These are phyloP conservation scores for Penicillium macrosclerotiorum DNA, from an alignment of 495 filamentous ascomycete species.

Conservation along the genomic window DNA sequence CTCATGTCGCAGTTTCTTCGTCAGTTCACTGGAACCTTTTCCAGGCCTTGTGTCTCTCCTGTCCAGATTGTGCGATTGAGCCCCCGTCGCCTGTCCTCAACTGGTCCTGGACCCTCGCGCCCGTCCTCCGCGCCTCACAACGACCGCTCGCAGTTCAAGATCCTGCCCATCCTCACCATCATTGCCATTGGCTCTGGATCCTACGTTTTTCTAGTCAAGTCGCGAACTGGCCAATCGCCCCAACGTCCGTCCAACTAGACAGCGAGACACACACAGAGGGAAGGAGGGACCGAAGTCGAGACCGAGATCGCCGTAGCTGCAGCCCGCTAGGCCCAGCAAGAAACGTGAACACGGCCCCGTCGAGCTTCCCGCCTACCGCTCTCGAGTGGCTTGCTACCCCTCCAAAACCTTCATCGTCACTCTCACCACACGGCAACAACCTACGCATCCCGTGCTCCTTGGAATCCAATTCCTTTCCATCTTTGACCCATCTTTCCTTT, in stretches of 20 bases:
- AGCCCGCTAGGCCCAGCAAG: too few relatives aligned
- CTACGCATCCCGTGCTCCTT: too few relatives aligned
- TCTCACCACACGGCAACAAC: too few relatives aligned
- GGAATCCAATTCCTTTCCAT: too few relatives aligned
- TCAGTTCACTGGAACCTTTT: slow-evolving; percentile 15
- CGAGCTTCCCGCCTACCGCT: too few relatives aligned
- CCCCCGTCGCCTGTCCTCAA: slow-evolving; percentile 24
- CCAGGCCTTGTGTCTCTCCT: slow-evolving; percentile 10
- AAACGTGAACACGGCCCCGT: too few relatives aligned
- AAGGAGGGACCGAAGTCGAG: slow-evolving; percentile 9
- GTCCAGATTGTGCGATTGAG: slow-evolving; percentile 8
- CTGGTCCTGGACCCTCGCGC: slow-evolving; percentile 14
- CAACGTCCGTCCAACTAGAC: slow-evolving; percentile 14
- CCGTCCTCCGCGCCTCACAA: slow-evolving; percentile 27
- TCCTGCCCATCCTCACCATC: slow-evolving; percentile 65
- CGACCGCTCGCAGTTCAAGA: slow-evolving; percentile 52
- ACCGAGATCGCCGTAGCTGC: too few relatives aligned
- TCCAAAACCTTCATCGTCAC: too few relatives aligned
- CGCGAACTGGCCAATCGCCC: slow-evolving; percentile 42
- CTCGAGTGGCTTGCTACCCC: too few relatives aligned
- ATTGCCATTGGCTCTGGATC: slow-evolving; percentile 55
- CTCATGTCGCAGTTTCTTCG: slow-evolving; percentile 14
- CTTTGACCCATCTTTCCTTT: too few relatives aligned
- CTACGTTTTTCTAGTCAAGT: slow-evolving; percentile 62
- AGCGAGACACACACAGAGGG: slow-evolving; percentile 2